Conservation (phyloP, 495 filamentous ascomycete species). For the Hypomontagnella submonticulosa region DNA sequence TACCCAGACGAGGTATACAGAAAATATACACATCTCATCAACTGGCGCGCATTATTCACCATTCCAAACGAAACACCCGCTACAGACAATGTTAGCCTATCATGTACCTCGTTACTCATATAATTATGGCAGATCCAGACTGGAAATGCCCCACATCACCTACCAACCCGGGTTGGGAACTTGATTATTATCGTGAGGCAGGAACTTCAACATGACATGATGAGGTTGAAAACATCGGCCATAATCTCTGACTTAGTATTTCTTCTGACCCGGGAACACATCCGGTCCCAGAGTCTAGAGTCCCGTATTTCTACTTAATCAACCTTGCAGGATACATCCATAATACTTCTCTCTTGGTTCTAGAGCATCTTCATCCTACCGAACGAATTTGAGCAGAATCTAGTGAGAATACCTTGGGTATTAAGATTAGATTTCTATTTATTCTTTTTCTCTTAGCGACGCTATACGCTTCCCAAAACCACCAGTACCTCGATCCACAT, state of each 20-base stretch:
- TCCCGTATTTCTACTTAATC: constrained; percentile 21
- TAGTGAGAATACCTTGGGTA: constrained; percentile 8
- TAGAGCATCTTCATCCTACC: constrained; percentile 2
- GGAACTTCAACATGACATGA: constrained; percentile 18
- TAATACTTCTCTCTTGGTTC: constrained; percentile 1
- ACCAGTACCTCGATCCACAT: background rate
- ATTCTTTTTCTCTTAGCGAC: background rate
- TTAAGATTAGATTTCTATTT: constrained; percentile 6
- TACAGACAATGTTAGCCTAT: constrained; percentile 40
- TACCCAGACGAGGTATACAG: constrained; percentile 5
- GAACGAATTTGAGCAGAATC: constrained; percentile 9
- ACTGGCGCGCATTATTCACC: constrained; percentile 34
- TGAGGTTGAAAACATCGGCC: constrained; percentile 23
- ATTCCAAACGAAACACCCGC: constrained; percentile 34
- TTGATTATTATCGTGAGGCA: constrained; percentile 16
- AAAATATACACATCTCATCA: constrained; percentile 10
- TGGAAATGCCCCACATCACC: constrained; percentile 13
- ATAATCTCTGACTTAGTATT: constrained; percentile 15
- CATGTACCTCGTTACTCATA: constrained; percentile 20
- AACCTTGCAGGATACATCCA: constrained; percentile 23
- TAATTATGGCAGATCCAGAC: constrained; percentile 24
- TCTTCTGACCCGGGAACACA: constrained; percentile 10
- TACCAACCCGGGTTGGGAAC: constrained; percentile 32
- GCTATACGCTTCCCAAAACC: background rate
- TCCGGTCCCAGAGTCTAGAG: constrained; percentile 20